Percentiles rank a stretch among this genome's conserved stretches.
These are phyloP conservation scores for Isoetes taiwanensis DNA, from an alignment of 75 land plant genomes.

Conservation along the genomic window DNA sequence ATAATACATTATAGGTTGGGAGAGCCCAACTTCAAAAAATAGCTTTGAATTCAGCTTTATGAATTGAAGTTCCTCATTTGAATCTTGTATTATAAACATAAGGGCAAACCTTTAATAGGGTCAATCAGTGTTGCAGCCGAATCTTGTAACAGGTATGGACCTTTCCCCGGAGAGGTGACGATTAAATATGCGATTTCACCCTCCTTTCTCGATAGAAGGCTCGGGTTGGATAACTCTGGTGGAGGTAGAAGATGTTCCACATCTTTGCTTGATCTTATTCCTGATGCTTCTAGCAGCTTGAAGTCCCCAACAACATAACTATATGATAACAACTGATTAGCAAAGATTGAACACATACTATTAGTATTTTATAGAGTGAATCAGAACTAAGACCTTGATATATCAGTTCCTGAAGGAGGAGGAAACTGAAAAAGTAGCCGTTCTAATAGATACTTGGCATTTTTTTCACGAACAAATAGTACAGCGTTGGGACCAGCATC, in stretches of 20 bases:
- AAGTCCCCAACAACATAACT: conserved; percentile 80
- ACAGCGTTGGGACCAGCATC: conserved; percentile 99
- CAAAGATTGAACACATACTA: not conserved
- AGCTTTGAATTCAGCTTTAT: too few relatives aligned
- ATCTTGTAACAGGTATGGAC: conserved; percentile 19
- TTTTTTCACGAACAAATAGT: conserved; percentile 55
- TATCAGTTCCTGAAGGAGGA: conserved; percentile 41
- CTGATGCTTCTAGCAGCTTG: conserved; percentile 46
- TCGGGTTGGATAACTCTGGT: conserved; percentile 16
- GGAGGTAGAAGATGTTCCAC: conserved; percentile 41
- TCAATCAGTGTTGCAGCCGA: conserved; percentile 35
- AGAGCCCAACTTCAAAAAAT: too few relatives aligned
- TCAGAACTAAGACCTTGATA: conserved; percentile 42
- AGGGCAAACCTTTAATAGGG: conserved; percentile 51
- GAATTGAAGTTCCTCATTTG: too few relatives aligned
- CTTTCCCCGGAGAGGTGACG: conserved; percentile 34
- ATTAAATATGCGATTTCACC: conserved; percentile 33
- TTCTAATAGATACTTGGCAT: conserved; percentile 48
- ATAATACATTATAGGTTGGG: too few relatives aligned
- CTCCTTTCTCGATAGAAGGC: not conserved
- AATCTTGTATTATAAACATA: too few relatives aligned
- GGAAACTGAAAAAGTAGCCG: conserved; percentile 79
- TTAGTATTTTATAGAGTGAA: not conserved
- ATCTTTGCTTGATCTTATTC: conserved; percentile 38
- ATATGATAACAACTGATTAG: conserved; percentile 1